Percentiles rank a stretch among this genome's conserved stretches.
These are phyloP conservation scores for Mycena polygramma DNA, from an alignment of 768 basidiomycete genomes.

Conservation along the genomic window DNA sequence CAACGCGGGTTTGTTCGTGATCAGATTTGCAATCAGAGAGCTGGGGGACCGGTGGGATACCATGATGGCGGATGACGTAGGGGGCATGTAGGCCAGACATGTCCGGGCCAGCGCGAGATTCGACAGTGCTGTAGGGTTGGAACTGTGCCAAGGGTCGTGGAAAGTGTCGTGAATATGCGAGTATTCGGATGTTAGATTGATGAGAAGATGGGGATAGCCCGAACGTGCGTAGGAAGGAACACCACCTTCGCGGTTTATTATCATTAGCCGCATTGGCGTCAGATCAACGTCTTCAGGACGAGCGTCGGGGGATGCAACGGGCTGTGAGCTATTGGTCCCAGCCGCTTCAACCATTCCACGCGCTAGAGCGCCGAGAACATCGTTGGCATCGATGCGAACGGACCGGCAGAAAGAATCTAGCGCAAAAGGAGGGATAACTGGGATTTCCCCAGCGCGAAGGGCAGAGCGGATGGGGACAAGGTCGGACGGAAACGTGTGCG, in stretches of 20 bases:
- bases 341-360: conserved; percentile 83
- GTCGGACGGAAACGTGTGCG: conserved; percentile 85
- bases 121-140: conserved; percentile 87
- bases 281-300: conserved; percentile 76
- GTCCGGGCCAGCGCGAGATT: conserved; percentile 89
- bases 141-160: conserved; percentile 76
- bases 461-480: conserved; percentile 90
- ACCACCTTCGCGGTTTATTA: conserved; percentile 97
- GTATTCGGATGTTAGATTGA: conserved; percentile 93
- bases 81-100: conserved; percentile 93
- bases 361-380: conserved; percentile 88
- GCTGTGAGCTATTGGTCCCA: conserved; percentile 46
- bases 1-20: conserved; percentile 97
- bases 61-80: conserved; percentile 93
- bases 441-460: conserved; percentile 94
- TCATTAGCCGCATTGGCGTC: conserved; percentile 95
- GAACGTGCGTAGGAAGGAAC: conserved; percentile 97
- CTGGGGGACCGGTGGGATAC: conserved; percentile 97
- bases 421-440: conserved; percentile 93
- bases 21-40: conserved; percentile 95
- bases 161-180: conserved; percentile 90
- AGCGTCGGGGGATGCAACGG: conserved; percentile 49
- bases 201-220: conserved; percentile 94
- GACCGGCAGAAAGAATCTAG: conserved; percentile 92
- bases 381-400: conserved; percentile 87